These are phyloP conservation scores for Cyberlindnera misumaiensis DNA, from an alignment of 805 yeast species.

Conservation along the genomic window DNA sequence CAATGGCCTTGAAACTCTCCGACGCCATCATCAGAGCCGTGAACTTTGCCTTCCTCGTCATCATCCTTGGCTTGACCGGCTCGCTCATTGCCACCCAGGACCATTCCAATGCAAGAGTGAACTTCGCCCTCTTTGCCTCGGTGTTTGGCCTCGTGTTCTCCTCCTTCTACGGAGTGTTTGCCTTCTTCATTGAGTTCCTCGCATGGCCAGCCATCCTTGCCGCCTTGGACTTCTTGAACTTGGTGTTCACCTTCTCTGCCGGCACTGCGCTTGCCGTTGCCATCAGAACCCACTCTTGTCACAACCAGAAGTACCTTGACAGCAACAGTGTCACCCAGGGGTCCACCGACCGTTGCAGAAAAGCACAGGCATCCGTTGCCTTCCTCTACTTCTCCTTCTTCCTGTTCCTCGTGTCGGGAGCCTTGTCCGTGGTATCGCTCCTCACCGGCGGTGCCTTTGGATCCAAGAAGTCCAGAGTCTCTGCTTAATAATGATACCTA, in stretches of 20 bases:
- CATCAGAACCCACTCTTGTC: constrained; percentile 80
- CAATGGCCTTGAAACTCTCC: constrained; percentile 41
- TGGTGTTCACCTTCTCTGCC: constrained; percentile 89
- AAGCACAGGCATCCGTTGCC: constrained; percentile 80
- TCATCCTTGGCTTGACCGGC: constrained; percentile 82
- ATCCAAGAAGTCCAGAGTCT: constrained; percentile 44
- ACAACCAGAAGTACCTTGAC: constrained; percentile 56
- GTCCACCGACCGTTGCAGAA: constrained; percentile 80
- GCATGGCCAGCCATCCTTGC: constrained; percentile 84
- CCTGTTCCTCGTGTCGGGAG: constrained; percentile 59
- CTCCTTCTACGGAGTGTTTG: constrained; percentile 69
- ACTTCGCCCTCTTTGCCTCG: constrained; percentile 81
- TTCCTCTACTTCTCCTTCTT: constrained; percentile 82
- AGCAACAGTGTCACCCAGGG: constrained; percentile 70
- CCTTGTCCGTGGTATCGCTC: constrained; percentile 45
- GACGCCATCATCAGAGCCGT: constrained; percentile 69
- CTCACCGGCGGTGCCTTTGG: constrained; percentile 55
- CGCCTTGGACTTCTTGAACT: constrained; percentile 76
- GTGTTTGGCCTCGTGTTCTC: constrained; percentile 82
- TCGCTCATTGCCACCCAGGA: constrained; percentile 73
- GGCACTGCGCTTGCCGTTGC: constrained; percentile 93
- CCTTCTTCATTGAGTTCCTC: constrained; percentile 68
- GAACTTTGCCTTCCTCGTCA: constrained; percentile 69
- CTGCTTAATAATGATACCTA: constrained; percentile 47
- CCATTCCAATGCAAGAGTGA: constrained; percentile 63